Conservation (phyloP, 2,329 filamentous ascomycete genomes). For the Fusarium ramigenum region DNA sequence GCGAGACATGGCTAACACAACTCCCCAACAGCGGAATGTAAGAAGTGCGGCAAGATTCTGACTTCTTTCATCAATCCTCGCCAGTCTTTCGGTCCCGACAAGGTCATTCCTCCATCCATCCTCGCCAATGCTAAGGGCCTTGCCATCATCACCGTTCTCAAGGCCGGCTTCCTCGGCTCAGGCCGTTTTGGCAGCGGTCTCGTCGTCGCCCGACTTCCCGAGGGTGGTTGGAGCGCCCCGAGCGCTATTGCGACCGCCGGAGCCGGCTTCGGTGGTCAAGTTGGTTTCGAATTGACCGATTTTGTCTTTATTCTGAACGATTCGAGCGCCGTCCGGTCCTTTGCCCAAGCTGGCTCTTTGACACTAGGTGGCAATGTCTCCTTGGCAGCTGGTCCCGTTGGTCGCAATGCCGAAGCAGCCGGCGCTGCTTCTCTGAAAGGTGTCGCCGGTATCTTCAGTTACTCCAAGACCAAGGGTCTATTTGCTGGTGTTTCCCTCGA, state of each 20-base stretch:
- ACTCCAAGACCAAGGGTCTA: conserved; percentile 96
- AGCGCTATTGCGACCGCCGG: conserved; percentile 83
- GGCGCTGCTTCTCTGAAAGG: conserved; percentile 91
- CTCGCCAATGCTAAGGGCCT: conserved; percentile 93
- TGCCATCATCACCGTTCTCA: conserved; percentile 85
- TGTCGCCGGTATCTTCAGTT: conserved; percentile 92
- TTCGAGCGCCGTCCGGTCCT: conserved; percentile 85
- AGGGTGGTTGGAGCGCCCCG: conserved; percentile 83
- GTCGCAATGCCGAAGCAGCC: conserved; percentile 94
- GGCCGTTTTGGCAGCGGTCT: conserved; percentile 84
- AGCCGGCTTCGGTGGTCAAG: conserved; percentile 85
- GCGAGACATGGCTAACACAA: conserved; percentile 22
- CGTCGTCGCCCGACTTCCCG: conserved; percentile 80
- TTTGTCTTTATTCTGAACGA: conserved; percentile 99
- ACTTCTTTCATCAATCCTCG: conserved; percentile 93
- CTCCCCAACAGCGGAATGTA: conserved; percentile 81
- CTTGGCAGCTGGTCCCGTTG: conserved; percentile 91
- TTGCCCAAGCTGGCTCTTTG: conserved; percentile 89
- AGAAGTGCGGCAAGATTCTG: conserved; percentile 95
- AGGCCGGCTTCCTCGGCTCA: conserved; percentile 86
- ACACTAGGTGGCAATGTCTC: conserved; percentile 97
- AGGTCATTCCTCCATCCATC: conserved; percentile 91
- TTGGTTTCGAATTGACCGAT: conserved; percentile 87
- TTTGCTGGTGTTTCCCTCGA: conserved; percentile 97
- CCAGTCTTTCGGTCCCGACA: conserved; percentile 94